phyloP scores from a whole-genome alignment of 1,139 yeast species.

The Wickerhamomyces sp. region DNA sequence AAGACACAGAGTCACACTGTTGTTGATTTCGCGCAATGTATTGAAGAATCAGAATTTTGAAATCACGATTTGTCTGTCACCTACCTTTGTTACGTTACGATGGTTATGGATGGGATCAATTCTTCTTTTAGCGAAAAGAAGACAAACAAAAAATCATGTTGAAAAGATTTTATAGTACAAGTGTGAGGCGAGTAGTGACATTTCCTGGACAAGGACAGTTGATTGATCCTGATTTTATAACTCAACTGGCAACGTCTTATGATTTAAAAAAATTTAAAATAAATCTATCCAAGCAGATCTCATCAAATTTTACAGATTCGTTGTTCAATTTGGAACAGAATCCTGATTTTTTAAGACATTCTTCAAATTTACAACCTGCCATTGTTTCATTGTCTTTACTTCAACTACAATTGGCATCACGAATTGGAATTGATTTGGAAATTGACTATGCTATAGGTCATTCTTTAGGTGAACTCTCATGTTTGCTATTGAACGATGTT shows the following conservation, averaged over 20 bases:
- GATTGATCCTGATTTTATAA: slow-evolving; percentile 8
- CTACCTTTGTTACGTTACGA: too few relatives aligned
- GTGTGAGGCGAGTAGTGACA: slow-evolving; percentile 7
- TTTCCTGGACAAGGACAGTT: slow-evolving; percentile 22
- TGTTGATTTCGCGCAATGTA: too few relatives aligned
- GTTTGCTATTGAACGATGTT: slow-evolving; percentile 36
- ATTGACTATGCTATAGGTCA: slow-evolving; percentile 41
- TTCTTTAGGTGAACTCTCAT: slow-evolving; percentile 54
- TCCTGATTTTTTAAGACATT: slow-evolving; percentile 11
- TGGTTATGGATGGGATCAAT: too few relatives aligned
- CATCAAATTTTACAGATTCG: slow-evolving; percentile 1
- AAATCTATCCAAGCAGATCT: slow-evolving; percentile 8
- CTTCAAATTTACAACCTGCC: slow-evolving; percentile 48
- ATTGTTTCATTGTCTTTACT: slow-evolving; percentile 36
- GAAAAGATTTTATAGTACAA: background rate
- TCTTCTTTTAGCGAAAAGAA: too few relatives aligned
- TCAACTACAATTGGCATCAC: slow-evolving; percentile 26
- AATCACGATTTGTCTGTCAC: too few relatives aligned
- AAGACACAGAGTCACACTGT: too few relatives aligned
- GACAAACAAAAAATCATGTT: too few relatives aligned
- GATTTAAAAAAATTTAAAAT: slow-evolving; percentile 9
- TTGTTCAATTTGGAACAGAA: slow-evolving; percentile 1
- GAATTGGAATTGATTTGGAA: slow-evolving; percentile 25
- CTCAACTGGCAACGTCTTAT: slow-evolving; percentile 1
- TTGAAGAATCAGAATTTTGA: too few relatives aligned